phyloP scores from a whole-genome alignment of 345 rosid genomes.

The Lumnitzera littorea region DNA sequence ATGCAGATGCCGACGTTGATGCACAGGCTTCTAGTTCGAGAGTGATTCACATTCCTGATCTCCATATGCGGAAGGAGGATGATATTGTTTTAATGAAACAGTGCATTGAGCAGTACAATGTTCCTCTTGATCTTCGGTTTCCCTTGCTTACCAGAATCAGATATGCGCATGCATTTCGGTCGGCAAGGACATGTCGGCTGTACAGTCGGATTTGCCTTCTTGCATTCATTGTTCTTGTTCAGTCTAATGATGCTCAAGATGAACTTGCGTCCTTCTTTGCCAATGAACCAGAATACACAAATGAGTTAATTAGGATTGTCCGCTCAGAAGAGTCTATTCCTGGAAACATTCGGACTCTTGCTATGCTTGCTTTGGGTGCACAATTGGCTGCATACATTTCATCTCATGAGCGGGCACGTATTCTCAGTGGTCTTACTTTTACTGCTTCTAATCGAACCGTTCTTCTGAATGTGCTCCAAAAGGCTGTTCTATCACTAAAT shows the following conservation, averaged over 20 bases:
- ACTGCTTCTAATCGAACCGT: slow-evolving; percentile 84
- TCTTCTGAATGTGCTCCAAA: slow-evolving; percentile 94
- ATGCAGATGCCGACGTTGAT: slow-evolving; percentile 26
- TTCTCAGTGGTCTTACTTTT: slow-evolving; percentile 88
- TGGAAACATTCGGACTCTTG: slow-evolving; percentile 81
- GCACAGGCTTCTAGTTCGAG: slow-evolving; percentile 33
- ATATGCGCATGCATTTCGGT: slow-evolving; percentile 87
- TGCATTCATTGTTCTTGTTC: slow-evolving; percentile 90
- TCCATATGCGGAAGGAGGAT: slow-evolving; percentile 81
- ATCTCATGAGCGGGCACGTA: slow-evolving; percentile 89
- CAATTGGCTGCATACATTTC: slow-evolving; percentile 92
- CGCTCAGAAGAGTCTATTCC: slow-evolving; percentile 78
- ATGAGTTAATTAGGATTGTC: slow-evolving; percentile 87
- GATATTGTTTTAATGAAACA: slow-evolving; percentile 71
- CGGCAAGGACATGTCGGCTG: slow-evolving; percentile 75
- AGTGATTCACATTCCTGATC: slow-evolving; percentile 67
- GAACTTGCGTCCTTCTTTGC: slow-evolving; percentile 85
- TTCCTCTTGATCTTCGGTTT: slow-evolving; percentile 74
- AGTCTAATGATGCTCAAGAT: slow-evolving; percentile 88
- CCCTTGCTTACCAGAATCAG: slow-evolving; percentile 84
- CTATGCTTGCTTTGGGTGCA: slow-evolving; percentile 92
- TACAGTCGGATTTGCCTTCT: slow-evolving; percentile 92
- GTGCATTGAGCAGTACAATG: slow-evolving; percentile 67
- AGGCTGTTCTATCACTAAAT: slow-evolving; percentile 75
- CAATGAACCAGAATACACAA: slow-evolving; percentile 95